These are phyloP conservation scores for Wickerhamiella occidentalis DNA, from an alignment of 805 yeast species.

Conservation along the genomic window DNA sequence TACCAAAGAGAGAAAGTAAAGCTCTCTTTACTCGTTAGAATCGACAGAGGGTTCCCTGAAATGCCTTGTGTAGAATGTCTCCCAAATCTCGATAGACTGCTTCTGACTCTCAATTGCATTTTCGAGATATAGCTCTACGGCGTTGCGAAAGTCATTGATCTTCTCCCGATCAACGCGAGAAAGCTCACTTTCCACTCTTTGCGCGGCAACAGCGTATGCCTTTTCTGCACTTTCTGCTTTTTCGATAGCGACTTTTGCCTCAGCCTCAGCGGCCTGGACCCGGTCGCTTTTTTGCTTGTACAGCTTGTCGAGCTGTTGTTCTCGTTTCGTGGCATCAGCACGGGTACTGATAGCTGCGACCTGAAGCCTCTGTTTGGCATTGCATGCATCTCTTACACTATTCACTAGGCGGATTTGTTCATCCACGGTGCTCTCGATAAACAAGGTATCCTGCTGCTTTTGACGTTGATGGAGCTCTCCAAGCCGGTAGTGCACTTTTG, in stretches of 20 bases:
- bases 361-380: slow-evolving; percentile 52
- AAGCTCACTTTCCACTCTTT: slow-evolving; percentile 56
- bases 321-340: slow-evolving; percentile 38
- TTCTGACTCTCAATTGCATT: slow-evolving; percentile 86
- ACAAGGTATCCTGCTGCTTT: slow-evolving; percentile 72
- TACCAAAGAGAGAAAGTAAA: no score
- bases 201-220: slow-evolving; percentile 52
- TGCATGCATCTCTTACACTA: slow-evolving; percentile 60
- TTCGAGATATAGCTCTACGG: slow-evolving; percentile 83
- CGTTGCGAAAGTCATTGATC: slow-evolving; percentile 71
- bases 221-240: slow-evolving; percentile 43
- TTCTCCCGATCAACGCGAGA: slow-evolving; percentile 59
- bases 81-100: slow-evolving; percentile 45
- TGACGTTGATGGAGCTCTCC: slow-evolving; percentile 66
- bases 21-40: not conserved
- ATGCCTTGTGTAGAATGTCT: slow-evolving; percentile 41
- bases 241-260: slow-evolving; percentile 43
- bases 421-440: slow-evolving; percentile 76
- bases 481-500: slow-evolving; percentile 57
- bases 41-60: not conserved
- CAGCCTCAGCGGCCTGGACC: slow-evolving; percentile 43
- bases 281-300: slow-evolving; percentile 40
- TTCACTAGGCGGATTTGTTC: slow-evolving; percentile 72
- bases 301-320: slow-evolving; percentile 36
- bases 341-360: slow-evolving; percentile 36